Evolutionary conservation across 305 asterid genomes (phyloP), one percentile per base, ranked within the genome.

Genomic region (Solanum hybrid): DNA sequence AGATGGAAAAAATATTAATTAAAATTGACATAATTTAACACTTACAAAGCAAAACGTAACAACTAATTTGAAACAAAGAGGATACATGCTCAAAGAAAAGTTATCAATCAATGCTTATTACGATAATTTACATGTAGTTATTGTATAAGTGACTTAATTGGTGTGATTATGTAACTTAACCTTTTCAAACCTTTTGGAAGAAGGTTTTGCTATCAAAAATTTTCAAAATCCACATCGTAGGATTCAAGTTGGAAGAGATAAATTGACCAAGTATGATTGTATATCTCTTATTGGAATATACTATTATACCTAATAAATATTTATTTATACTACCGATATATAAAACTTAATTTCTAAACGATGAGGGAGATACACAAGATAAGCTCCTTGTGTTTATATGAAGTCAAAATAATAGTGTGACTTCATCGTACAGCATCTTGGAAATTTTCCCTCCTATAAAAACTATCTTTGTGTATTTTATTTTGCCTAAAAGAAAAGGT

Each of bases 351-450:
- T 14, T 31, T 29, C 10, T 75, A 7, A 75, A 78, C 34, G 22
- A 78, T 10, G 24, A 13, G 86, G 36, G 22, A 78, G 22, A 79
- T 37, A 79, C 34, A 78, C 85, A 78, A 78, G 22, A 78, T 7
- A 80, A 2, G 26, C 71, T 14, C 24, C 24, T 81, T 79, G 36
- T 6, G 10, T 40, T 71, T 64, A 24, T 40, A 42, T 27, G 87
- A 45, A 19, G 40, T 84, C 38, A 84, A 84, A 17, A 45, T 84
- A 26, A 89, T 81, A 85, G 86, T 75, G 86, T 26, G 40, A 69
- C 19, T 73, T 87, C 89, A 56, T 89, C 88, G 87, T 87, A 89
- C 89, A 89, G 78, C 82, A 72, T 38, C 85, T 45, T 75, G 85
- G 40, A 40, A 42, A n/a, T 31, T 84, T 64, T 51, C 22, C 75